Conservation (phyloP, 805 yeast species). For the Candida vartiovaarae region DNA sequence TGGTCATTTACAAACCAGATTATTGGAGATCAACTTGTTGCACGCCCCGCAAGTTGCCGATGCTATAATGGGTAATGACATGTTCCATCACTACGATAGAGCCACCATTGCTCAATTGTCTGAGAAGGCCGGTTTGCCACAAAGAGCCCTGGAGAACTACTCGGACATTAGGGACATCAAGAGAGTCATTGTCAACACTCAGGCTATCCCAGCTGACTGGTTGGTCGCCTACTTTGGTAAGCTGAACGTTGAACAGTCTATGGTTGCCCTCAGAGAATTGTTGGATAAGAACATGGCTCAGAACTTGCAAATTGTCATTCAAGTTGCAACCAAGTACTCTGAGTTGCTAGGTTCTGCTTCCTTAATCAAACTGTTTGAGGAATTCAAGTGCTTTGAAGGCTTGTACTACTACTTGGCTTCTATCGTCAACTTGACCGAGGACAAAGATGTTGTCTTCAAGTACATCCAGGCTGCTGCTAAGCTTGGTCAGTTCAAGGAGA, state of each 20-base stretch:
- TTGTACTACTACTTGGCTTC: conserved; percentile 89
- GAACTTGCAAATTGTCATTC: conserved; percentile 88
- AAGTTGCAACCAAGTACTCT: conserved; percentile 93
- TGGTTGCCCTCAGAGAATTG: conserved; percentile 82
- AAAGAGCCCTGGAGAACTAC: conserved; percentile 94
- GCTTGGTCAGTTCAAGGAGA: conserved; percentile 85
- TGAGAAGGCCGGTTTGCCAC: conserved; percentile 93
- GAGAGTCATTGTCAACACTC: conserved; percentile 86
- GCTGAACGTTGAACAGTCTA: conserved; percentile 88
- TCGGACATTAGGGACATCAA: conserved; percentile 93
- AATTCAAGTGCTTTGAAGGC: conserved; percentile 87
- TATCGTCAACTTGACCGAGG: conserved; percentile 88
- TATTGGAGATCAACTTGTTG: conserved; percentile 83
- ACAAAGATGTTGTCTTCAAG: conserved; percentile 91
- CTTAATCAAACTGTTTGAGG: conserved; percentile 87
- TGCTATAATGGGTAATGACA: conserved; percentile 91
- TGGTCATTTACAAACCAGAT: conserved; percentile 91
- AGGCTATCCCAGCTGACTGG: conserved; percentile 87
- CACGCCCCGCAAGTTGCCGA: conserved; percentile 99
- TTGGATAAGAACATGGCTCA: conserved; percentile 71
- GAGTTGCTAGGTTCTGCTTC: conserved; percentile 84
- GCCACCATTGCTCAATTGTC: conserved; percentile 87
- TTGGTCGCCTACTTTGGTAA: conserved; percentile 87
- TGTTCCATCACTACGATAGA: conserved; percentile 93
- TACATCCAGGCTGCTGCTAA: conserved; percentile 92